Percentiles rank a stretch among this genome's conserved stretches.
These are phyloP conservation scores for Colletotrichum cuscutae DNA, from an alignment of 2,329 filamentous ascomycete genomes.

Conservation along the genomic window DNA sequence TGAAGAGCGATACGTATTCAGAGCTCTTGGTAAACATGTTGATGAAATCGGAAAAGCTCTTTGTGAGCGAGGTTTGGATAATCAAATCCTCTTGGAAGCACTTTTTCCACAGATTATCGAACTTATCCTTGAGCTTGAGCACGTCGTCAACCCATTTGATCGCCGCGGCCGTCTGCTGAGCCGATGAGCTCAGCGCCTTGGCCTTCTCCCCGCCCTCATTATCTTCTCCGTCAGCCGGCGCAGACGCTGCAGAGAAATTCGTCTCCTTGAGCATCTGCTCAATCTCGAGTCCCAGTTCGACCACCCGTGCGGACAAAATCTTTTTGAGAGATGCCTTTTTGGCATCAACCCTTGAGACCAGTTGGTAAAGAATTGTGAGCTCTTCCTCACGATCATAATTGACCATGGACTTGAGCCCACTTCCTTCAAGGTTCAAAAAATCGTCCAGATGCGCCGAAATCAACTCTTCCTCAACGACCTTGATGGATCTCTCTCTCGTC, in stretches of 20 bases:
- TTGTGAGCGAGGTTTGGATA: conserved; percentile 83
- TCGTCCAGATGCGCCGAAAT: conserved; percentile 82
- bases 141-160: conserved; percentile 97
- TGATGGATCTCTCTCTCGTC: conserved; percentile 78
- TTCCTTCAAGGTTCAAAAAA: conserved; percentile 85
- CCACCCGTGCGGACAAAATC: conserved; percentile 78
- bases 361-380: conserved; percentile 81
- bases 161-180: conserved; percentile 85
- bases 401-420: conserved; percentile 88
- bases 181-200: conserved; percentile 56
- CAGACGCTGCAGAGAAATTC: conserved; percentile 57
- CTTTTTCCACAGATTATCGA: conserved; percentile 79
- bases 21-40: conserved; percentile 87
- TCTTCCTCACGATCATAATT: conserved; percentile 87
- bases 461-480: conserved; percentile 83
- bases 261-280: conserved; percentile 73
- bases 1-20: conserved; percentile 95
- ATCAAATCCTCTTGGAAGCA: conserved; percentile 82
- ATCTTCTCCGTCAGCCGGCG: conserved; percentile 56
- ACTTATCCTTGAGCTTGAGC: conserved; percentile 85
- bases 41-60: conserved; percentile 93
- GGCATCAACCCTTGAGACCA: conserved; percentile 81
- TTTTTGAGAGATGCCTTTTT: conserved; percentile 77
- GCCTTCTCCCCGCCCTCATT: conserved; percentile 59
- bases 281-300: conserved; percentile 84